Conservation (phyloP, 2,329 filamentous ascomycete genomes). For the Paracamarosporium sp. region DNA sequence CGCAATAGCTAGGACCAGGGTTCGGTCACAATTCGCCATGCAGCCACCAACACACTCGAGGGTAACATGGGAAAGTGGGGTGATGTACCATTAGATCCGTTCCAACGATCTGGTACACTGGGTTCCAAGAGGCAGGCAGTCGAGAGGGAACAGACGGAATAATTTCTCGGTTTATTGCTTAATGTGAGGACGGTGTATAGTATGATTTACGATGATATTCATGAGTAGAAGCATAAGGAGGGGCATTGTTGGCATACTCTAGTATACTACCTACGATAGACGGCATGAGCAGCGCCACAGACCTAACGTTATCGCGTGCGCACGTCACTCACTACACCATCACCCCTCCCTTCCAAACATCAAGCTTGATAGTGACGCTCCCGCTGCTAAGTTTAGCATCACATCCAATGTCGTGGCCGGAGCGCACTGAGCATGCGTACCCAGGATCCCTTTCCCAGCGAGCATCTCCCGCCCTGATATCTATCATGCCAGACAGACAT, state of each 20-base stretch:
- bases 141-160: background rate
- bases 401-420: too few relatives aligned
- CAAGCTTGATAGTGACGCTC: too few relatives aligned
- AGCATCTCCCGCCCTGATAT: conserved; percentile 1
- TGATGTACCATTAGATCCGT: background rate
- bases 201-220: background rate
- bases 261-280: background rate
- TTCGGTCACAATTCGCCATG: background rate
- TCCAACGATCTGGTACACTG: background rate
- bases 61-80: background rate
- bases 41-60: background rate
- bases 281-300: too few relatives aligned
- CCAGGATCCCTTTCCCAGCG: background rate
- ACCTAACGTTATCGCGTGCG: too few relatives aligned
- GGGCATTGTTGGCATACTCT: background rate
- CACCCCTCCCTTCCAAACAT: too few relatives aligned
- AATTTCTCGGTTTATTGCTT: background rate
- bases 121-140: background rate
- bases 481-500: too few relatives aligned
- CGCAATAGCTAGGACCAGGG: background rate
- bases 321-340: too few relatives aligned
- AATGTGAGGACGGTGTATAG: background rate
- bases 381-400: too few relatives aligned
- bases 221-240: background rate
- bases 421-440: too few relatives aligned